Evolutionary conservation across 345 rosid species (phyloP).

Genomic region (Physaria fendleri): DNA sequence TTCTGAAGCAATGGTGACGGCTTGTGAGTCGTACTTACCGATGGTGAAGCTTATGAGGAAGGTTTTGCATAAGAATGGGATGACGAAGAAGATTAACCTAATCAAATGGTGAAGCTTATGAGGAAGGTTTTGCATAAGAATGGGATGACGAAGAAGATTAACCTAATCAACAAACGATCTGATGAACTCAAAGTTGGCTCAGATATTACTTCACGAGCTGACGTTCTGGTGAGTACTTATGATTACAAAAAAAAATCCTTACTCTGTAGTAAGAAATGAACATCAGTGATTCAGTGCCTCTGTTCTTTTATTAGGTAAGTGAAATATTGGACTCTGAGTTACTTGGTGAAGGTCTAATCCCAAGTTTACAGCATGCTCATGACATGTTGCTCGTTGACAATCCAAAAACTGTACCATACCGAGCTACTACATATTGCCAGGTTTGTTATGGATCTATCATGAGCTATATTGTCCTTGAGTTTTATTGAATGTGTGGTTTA

Average conservation of each 20-base stretch:
- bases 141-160: constrained; percentile 51
- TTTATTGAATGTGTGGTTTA: neutral
- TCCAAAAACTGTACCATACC: constrained; percentile 69
- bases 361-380: constrained; percentile 85
- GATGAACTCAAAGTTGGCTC: constrained; percentile 64
- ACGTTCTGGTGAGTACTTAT: constrained; percentile 62
- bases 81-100: constrained; percentile 48
- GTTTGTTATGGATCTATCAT: constrained; percentile 28
- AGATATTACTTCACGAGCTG: constrained; percentile 66
- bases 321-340: constrained; percentile 94
- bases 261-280: neutral
- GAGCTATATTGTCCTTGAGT: neutral
- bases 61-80: constrained; percentile 61
- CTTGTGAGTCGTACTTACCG: constrained; percentile 92
- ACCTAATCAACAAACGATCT: constrained; percentile 65
- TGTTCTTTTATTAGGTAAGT: constrained; percentile 49
- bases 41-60: constrained; percentile 89
- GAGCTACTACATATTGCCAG: constrained; percentile 83
- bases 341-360: constrained; percentile 93
- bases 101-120: constrained; percentile 77
- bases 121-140: constrained; percentile 66
- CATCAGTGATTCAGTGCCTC: neutral
- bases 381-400: constrained; percentile 71
- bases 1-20: constrained; percentile 49
- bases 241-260: neutral